Evolutionary conservation across 2,329 filamentous ascomycete genomes (phyloP).

Genomic region (Juglanconis juglandina): DNA sequence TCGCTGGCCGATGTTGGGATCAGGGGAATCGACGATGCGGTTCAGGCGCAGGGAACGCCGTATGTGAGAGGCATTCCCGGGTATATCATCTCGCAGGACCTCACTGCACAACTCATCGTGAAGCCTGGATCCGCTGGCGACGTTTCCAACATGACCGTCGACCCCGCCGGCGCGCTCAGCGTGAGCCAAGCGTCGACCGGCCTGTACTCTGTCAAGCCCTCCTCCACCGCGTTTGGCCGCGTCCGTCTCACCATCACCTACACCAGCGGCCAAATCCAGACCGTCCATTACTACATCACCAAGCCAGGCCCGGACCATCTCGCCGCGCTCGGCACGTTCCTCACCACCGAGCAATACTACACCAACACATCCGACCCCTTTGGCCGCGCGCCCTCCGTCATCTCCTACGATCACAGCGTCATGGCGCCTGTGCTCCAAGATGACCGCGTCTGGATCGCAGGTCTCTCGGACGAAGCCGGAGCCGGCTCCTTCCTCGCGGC

Average conservation of each 20-base stretch:
- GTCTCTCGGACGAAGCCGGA: slow-evolving; percentile 58
- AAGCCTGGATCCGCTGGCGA: slow-evolving; percentile 34
- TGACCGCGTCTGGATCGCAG: slow-evolving; percentile 54
- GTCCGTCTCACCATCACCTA: slow-evolving; percentile 46
- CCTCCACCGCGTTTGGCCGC: slow-evolving; percentile 45
- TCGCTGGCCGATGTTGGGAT: slow-evolving; percentile 41
- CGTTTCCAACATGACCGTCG: slow-evolving; percentile 37
- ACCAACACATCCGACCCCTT: slow-evolving; percentile 51
- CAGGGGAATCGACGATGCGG: slow-evolving; percentile 43
- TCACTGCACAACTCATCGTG: slow-evolving; percentile 43
- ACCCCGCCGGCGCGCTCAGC: slow-evolving; percentile 35
- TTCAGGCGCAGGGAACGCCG: slow-evolving; percentile 41
- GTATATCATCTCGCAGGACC: slow-evolving; percentile 49
- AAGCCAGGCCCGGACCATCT: slow-evolving; percentile 43
- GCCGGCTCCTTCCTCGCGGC: slow-evolving; percentile 54
- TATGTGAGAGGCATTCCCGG: slow-evolving; percentile 52
- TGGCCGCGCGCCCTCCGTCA: slow-evolving; percentile 49
- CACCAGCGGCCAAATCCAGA: slow-evolving; percentile 44
- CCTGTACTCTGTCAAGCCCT: slow-evolving; percentile 42
- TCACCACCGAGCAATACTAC: slow-evolving; percentile 53
- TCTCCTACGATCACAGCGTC: slow-evolving; percentile 53
- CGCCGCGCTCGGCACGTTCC: slow-evolving; percentile 47
- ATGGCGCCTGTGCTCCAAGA: slow-evolving; percentile 42
- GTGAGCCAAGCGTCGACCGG: slow-evolving; percentile 27
- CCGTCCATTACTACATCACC: slow-evolving; percentile 55